A percentile compares a stretch with the other conserved stretches of the same genome.
phyloP scores from a whole-genome alignment of 305 asterid genomes.

The Fraxinus floribunda region DNA sequence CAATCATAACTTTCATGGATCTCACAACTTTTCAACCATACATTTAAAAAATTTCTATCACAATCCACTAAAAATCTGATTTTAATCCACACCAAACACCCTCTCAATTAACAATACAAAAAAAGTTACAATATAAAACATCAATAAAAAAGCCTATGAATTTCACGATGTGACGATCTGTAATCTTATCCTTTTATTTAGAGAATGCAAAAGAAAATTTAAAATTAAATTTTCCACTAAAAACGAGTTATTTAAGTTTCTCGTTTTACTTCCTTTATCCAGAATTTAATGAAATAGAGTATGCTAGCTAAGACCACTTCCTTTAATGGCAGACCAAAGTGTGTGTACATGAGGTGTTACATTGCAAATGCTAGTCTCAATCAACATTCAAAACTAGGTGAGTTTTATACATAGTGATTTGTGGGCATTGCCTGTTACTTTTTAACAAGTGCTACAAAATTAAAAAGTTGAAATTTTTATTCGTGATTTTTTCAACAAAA shows the following conservation, averaged over 20 bases:
- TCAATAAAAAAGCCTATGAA: neutral
- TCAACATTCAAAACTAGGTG: neutral
- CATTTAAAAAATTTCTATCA: too few species aligned
- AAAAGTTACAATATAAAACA: neutral
- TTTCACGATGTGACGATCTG: neutral
- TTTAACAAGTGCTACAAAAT: neutral
- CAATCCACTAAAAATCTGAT: too few species aligned
- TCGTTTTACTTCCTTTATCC: neutral
- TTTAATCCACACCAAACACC: too few species aligned
- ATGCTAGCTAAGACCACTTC: neutral
- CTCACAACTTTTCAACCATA: too few species aligned
- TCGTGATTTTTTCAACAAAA: neutral
- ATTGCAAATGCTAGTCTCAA: neutral
- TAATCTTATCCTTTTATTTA: neutral
- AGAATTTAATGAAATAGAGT: neutral
- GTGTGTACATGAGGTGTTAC: neutral
- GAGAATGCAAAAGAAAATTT: neutral
- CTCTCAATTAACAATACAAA: neutral
- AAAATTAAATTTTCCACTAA: neutral
- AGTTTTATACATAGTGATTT: neutral
- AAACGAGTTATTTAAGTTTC: neutral
- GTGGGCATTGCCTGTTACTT: neutral
- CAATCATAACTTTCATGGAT: too few species aligned
- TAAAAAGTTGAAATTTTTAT: neutral
- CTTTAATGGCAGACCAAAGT: conserved; percentile 2